Evolutionary conservation across 805 yeast genomes (phyloP), one percentile per base, ranked within the genome.

Genomic region (Saccharomycopsis fodiens): DNA sequence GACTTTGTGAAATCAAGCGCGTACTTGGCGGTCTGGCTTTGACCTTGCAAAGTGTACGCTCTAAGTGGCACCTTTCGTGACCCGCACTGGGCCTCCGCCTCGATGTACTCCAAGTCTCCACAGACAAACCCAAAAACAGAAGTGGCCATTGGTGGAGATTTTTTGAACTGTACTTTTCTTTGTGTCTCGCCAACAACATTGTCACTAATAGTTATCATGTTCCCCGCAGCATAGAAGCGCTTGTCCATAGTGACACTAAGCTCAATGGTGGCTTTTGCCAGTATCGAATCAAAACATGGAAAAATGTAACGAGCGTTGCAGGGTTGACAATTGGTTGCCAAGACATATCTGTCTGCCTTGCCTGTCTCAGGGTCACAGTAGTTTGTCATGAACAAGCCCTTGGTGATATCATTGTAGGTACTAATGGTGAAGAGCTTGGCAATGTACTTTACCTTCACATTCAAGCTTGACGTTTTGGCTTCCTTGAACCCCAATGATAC

Each of bases 311-410:
- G 67, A 3, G 87, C 81, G 52, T 71, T 79, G 15, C 69, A 68
- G 0, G 93, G 88, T 57, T 83, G 89, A 36, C 78, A 70, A 56
- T 85, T 93, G 1, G 93, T 81, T 0, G 88, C 79, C 27, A 83
- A 57, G 10, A 82, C 63, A 47, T 63, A 70, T 50, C 74, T 72
- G 48, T 74, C 69, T 1, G 79, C 63, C 19, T 58, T 64, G 4
- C 79, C 79, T 1, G 74, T 63, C 16, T 64, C 58, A 3, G 69
- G 65, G 53, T 76, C 77, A 46, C 71, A 67, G 57, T 78, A 80
- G 56, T 78, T 79, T 1, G 87, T 78, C 55, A 78, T 79, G 67
- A 79, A 84, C 1, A 84, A 58, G 30, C 93, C 93, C 40, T 61
- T 65, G 0, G 89, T 82, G 39, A 55, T 57, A 52, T 82, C 87